A percentile compares a stretch with the other conserved stretches of the same genome.
phyloP scores from a whole-genome alignment of 75 land plant genomes.

The Chamaecyparis obtusa region DNA sequence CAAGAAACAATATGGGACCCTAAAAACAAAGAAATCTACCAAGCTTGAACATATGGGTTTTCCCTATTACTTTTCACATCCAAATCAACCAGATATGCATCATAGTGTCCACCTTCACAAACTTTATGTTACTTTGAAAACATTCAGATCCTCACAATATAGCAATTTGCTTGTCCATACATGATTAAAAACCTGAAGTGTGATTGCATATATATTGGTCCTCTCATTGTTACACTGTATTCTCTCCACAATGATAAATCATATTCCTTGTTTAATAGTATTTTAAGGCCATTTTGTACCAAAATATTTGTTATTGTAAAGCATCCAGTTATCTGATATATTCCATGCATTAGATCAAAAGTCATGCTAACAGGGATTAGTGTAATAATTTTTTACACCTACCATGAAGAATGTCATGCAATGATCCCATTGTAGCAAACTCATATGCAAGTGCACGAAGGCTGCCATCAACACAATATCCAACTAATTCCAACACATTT shows the following conservation, averaged over 20 bases:
- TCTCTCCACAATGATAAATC: background rate
- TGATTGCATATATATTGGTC: background rate
- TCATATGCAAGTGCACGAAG: slow-evolving; percentile 61
- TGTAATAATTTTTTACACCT: background rate
- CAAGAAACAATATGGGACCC: background rate
- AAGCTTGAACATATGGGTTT: slow-evolving; percentile 3
- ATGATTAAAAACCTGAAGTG: background rate
- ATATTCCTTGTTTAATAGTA: background rate
- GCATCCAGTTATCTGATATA: background rate
- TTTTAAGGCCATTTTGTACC: background rate
- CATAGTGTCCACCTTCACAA: background rate
- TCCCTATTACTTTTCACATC: background rate
- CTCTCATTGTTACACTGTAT: background rate
- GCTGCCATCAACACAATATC: slow-evolving; percentile 58
- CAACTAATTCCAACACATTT: slow-evolving; percentile 59
- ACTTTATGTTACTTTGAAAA: background rate
- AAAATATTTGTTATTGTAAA: background rate
- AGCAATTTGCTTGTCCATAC: background rate
- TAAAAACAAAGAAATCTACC: background rate
- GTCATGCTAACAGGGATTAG: too few species aligned
- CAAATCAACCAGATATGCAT: background rate
- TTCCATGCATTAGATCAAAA: background rate
- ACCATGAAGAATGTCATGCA: slow-evolving; percentile 69
- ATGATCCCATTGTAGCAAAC: slow-evolving; percentile 65
- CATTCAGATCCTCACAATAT: background rate